Evolutionary conservation across 2,329 filamentous ascomycete genomes (phyloP).

Genomic region (Colletotrichum horii): DNA sequence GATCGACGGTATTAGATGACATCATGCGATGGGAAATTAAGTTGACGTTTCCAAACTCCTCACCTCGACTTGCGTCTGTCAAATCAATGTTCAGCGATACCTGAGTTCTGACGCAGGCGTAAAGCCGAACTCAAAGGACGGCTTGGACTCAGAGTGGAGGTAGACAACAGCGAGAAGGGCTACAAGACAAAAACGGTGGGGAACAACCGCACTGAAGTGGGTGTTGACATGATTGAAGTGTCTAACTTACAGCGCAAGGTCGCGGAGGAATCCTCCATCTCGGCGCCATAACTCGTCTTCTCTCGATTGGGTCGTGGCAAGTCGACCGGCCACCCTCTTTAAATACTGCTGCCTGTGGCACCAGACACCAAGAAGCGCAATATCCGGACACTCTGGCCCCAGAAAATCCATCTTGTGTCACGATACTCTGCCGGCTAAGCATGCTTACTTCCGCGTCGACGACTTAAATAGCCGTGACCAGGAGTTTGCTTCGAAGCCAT

Average conservation of each 20-base stretch:
- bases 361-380: not conserved
- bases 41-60: not conserved
- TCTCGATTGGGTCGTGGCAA: not conserved
- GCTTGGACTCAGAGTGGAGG: no score
- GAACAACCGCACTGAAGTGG: rapidly evolving
- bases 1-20: rapidly evolving
- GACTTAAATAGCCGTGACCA: not conserved
- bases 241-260: rapidly evolving
- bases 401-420: no score
- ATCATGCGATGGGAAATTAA: not conserved
- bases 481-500: not conserved
- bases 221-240: not conserved
- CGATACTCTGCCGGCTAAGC: no score
- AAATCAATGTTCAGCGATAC: not conserved
- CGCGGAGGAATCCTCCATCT: rapidly evolving
- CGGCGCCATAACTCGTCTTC: not conserved
- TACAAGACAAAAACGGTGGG: rapidly evolving
- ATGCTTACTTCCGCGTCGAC: no score
- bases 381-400: no score
- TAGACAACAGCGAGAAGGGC: not conserved
- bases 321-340: not conserved
- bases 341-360: not conserved
- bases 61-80: not conserved
- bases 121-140: not conserved
- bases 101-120: not conserved